Evolutionary conservation across 75 land plant species (phyloP).

Genomic region (Chamaecyparis obtusa): DNA sequence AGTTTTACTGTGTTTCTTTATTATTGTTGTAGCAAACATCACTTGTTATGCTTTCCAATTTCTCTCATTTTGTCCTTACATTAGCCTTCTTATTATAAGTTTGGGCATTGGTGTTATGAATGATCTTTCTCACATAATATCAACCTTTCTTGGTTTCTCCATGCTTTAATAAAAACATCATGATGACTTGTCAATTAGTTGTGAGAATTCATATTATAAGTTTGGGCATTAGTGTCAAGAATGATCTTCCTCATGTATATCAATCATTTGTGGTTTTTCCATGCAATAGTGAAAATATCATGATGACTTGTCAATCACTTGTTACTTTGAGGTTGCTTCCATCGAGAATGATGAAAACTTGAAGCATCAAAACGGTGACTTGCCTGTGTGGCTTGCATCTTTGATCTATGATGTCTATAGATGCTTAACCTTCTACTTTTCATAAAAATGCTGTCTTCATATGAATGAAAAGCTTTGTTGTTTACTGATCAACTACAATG

Average conservation of each 20-base stretch:
- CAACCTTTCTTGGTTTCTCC: not conserved
- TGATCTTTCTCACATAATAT: not conserved
- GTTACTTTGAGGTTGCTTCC: not conserved
- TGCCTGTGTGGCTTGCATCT: not conserved
- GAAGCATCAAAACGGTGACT: not conserved
- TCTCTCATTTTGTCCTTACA: not conserved
- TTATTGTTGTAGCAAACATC: not conserved
- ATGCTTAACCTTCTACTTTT: not conserved
- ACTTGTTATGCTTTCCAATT: not conserved
- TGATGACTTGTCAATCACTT: not conserved
- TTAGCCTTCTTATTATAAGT: not conserved
- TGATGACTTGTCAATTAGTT: not conserved
- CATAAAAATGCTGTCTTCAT: not conserved
- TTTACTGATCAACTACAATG: not conserved
- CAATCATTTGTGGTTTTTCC: not conserved
- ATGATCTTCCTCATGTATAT: not conserved
- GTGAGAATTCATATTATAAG: not conserved
- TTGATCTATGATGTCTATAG: not conserved
- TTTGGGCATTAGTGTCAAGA: not conserved
- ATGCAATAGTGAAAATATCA: not conserved
- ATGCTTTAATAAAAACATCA: not conserved
- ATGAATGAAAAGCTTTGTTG: not conserved
- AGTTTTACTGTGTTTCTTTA: conserved; percentile 3
- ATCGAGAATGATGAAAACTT: not conserved
- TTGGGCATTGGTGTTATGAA: not conserved